These are phyloP conservation scores for Yamadazyma atmosphaerica DNA, from an alignment of 1,139 yeast species.

Conservation along the genomic window DNA sequence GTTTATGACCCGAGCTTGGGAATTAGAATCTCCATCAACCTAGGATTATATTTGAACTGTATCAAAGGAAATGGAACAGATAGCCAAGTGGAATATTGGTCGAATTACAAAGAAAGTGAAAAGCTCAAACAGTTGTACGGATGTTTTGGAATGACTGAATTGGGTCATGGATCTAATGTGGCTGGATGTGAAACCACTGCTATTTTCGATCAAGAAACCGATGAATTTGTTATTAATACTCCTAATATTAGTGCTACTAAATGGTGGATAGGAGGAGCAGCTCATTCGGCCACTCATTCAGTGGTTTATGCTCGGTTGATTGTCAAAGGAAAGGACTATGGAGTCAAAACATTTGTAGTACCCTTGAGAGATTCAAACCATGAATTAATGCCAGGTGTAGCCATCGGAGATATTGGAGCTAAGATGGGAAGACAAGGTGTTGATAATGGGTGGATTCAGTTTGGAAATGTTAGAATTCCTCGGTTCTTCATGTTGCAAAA, in stretches of 20 bases:
- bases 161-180: slow-evolving; percentile 52
- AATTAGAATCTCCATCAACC: slow-evolving; percentile 57
- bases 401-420: slow-evolving; percentile 49
- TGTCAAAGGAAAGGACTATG: slow-evolving; percentile 47
- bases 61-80: slow-evolving; percentile 71
- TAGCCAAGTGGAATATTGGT: slow-evolving; percentile 44
- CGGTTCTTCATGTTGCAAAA: slow-evolving; percentile 50
- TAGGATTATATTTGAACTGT: slow-evolving; percentile 69
- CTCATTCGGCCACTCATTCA: slow-evolving; percentile 50
- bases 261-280: slow-evolving; percentile 57
- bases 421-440: slow-evolving; percentile 54
- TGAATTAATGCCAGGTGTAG: slow-evolving; percentile 44
- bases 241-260: slow-evolving; percentile 53
- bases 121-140: slow-evolving; percentile 42
- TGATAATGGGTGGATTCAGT: slow-evolving; percentile 53
- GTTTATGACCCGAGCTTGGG: slow-evolving; percentile 62
- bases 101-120: slow-evolving; percentile 36
- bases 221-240: slow-evolving; percentile 46
- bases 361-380: slow-evolving; percentile 49
- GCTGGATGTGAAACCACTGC: slow-evolving; percentile 50
- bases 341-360: slow-evolving; percentile 50
- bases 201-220: slow-evolving; percentile 39
- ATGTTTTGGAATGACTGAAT: slow-evolving; percentile 52
- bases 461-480: slow-evolving; percentile 45
- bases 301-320: slow-evolving; percentile 44